Percentiles rank a stretch among this genome's conserved stretches.
phyloP scores from a whole-genome alignment of 768 basidiomycete genomes.

The Pulveroboletus sp. region DNA sequence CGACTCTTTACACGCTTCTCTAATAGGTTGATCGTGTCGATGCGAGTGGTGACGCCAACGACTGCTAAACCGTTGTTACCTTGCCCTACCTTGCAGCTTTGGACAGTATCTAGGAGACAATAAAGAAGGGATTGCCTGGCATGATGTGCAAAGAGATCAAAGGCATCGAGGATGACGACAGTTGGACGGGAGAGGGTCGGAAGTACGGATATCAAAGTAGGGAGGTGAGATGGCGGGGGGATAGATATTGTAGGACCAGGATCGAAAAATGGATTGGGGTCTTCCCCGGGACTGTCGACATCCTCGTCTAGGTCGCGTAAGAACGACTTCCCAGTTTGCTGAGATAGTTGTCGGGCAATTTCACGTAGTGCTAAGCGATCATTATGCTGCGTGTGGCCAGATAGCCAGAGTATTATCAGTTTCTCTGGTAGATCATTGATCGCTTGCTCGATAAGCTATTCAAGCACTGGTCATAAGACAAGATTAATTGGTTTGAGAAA shows the following conservation, averaged over 20 bases:
- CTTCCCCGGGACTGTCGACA: slow-evolving; percentile 33
- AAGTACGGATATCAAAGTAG: slow-evolving; percentile 68
- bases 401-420: slow-evolving; percentile 76
- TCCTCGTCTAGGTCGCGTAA: slow-evolving; percentile 34
- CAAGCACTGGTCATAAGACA: slow-evolving; percentile 1
- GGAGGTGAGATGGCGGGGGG: slow-evolving; percentile 66
- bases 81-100: slow-evolving; percentile 65
- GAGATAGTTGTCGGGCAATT: slow-evolving; percentile 78
- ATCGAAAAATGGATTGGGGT: slow-evolving; percentile 51
- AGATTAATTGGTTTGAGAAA: not conserved
- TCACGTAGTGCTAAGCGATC: slow-evolving; percentile 91
- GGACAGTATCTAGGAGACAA: slow-evolving; percentile 91
- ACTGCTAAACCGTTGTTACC: slow-evolving; percentile 72
- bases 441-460: slow-evolving; percentile 58
- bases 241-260: slow-evolving; percentile 34
- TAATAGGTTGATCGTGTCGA: slow-evolving; percentile 82
- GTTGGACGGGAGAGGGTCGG: slow-evolving; percentile 78
- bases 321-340: slow-evolving; percentile 66
- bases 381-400: slow-evolving; percentile 79
- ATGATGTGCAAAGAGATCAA: slow-evolving; percentile 91
- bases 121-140: slow-evolving; percentile 91
- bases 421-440: slow-evolving; percentile 41
- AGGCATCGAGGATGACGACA: slow-evolving; percentile 81
- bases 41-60: slow-evolving; percentile 79
- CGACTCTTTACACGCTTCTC: slow-evolving; percentile 98